Evolutionary conservation across 495 filamentous ascomycete species (phyloP).

Genomic region (Aspergillus coremiiformis): DNA sequence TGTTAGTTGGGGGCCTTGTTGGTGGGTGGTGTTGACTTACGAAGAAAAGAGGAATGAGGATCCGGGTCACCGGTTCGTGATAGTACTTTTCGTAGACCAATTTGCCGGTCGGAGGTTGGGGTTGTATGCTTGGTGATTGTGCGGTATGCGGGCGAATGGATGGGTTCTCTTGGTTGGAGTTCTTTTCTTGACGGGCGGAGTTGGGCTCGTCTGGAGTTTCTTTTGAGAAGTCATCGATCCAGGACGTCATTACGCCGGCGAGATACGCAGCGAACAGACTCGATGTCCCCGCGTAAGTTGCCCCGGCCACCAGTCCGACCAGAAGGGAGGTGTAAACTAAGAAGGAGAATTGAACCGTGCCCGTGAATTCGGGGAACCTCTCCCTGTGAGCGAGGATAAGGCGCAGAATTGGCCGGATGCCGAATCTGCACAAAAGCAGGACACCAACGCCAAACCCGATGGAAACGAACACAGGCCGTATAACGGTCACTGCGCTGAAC

Average conservation of each 20-base stretch:
- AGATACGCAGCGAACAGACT: conserved; percentile 65
- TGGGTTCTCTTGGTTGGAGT: not conserved
- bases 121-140: not conserved
- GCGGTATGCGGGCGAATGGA: not conserved
- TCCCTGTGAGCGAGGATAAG: not conserved
- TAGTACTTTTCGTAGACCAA: conserved; percentile 53
- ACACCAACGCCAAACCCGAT: conserved; percentile 46
- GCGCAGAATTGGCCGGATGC: conserved; percentile 32
- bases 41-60: conserved; percentile 73
- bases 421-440: conserved; percentile 38
- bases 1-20: too few species aligned
- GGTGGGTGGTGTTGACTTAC: too few species aligned
- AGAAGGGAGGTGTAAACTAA: conserved; percentile 40
- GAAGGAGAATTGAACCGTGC: conserved; percentile 26
- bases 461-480: conserved; percentile 54
- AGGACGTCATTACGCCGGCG: conserved; percentile 52
- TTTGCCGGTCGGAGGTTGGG: conserved; percentile 22
- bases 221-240: conserved; percentile 36
- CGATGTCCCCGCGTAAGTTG: conserved; percentile 59
- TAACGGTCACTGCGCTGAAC: conserved; percentile 38
- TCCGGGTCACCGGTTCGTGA: conserved; percentile 35
- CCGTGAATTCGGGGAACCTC: conserved; percentile 11
- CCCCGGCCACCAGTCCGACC: conserved; percentile 47
- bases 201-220: not conserved
- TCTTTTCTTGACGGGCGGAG: not conserved